phyloP scores from a whole-genome alignment of 257 asterid species.

The Anisodus acutangulus region DNA sequence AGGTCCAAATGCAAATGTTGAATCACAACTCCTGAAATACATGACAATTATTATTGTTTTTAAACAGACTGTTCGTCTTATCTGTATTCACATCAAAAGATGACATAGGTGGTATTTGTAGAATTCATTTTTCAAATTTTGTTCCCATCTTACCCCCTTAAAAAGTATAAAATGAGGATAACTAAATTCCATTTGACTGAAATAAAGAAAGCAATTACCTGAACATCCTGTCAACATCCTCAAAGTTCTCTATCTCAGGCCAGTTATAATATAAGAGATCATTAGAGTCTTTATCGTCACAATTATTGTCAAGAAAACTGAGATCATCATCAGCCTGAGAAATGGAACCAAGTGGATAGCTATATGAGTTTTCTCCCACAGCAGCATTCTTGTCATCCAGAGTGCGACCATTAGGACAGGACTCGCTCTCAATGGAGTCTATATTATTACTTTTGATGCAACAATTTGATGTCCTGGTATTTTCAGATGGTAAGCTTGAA shows the following conservation, averaged over 20 bases:
- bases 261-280: conserved; percentile 67
- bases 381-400: conserved; percentile 45
- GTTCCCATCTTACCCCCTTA: not conserved
- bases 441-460: conserved; percentile 44
- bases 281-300: conserved; percentile 59
- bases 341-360: conserved; percentile 55
- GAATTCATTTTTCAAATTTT: not conserved
- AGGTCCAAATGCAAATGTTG: conserved; percentile 75
- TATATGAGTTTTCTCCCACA: conserved; percentile 52
- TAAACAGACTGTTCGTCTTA: not conserved
- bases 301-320: conserved; percentile 53
- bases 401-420: conserved; percentile 47
- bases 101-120: not conserved
- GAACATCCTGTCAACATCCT: conserved; percentile 83
- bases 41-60: conserved; percentile 17
- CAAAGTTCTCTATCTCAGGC: conserved; percentile 87
- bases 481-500: conserved; percentile 57
- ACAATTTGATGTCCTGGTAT: conserved; percentile 42
- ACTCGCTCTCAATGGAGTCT: conserved; percentile 43
- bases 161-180: conserved; percentile 24
- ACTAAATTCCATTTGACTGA: conserved; percentile 27
- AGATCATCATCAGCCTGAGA: conserved; percentile 54
- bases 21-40: conserved; percentile 73
- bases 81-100: not conserved
- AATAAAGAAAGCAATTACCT: conserved; percentile 54